A percentile compares a stretch with the other conserved stretches of the same genome.
phyloP scores from a whole-genome alignment of 768 basidiomycete species.

The Galerina sulciceps region DNA sequence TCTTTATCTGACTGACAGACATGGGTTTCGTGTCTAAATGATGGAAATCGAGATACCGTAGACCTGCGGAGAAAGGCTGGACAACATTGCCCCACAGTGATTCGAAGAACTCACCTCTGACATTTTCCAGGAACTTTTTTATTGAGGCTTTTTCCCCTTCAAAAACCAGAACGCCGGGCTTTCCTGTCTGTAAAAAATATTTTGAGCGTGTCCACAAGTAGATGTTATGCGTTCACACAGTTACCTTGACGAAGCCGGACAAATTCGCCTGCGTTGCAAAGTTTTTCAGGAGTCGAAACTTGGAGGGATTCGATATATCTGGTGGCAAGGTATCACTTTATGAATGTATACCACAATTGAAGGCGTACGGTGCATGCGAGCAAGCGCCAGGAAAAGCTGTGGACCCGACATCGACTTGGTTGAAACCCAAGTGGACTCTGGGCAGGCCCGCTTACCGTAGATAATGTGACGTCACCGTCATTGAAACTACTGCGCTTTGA shows the following conservation, averaged over 20 bases:
- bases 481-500: constrained; percentile 11
- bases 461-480: not conserved
- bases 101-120: constrained; percentile 31
- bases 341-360: not conserved
- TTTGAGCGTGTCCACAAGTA: not conserved
- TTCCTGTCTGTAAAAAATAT: constrained; percentile 35
- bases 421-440: no score
- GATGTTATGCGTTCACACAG: not conserved
- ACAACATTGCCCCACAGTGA: not conserved
- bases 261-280: constrained; percentile 38
- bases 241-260: constrained; percentile 46
- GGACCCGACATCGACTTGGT: not conserved
- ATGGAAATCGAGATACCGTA: constrained; percentile 49
- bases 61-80: constrained; percentile 22
- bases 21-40: constrained; percentile 41
- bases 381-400: constrained; percentile 21
- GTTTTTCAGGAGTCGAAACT: constrained; percentile 45
- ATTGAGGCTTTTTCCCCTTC: constrained; percentile 39
- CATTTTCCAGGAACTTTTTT: constrained; percentile 40
- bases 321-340: not conserved
- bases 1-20: constrained; percentile 8
- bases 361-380: constrained; percentile 46
- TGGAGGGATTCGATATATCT: constrained; percentile 45
- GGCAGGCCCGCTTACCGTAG: not conserved
- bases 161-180: constrained; percentile 47